Percentiles rank a stretch among this genome's conserved stretches.
Evolutionary conservation across 345 rosid genomes (phyloP).

Genomic region (Pugionium cornutum): DNA sequence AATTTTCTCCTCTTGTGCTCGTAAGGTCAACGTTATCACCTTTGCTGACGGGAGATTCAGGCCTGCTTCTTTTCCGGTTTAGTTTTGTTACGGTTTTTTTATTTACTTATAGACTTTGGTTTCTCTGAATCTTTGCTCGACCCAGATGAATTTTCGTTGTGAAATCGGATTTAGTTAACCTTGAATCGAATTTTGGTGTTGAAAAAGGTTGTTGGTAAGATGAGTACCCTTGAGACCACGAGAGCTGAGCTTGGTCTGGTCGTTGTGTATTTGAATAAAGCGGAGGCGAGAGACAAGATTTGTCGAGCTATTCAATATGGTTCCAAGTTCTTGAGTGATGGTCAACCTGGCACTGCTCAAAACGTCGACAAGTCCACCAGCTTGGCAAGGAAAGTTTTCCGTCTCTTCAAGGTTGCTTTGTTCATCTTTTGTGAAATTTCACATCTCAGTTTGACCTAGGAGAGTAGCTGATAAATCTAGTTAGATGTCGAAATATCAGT

Average conservation of each 20-base stretch:
- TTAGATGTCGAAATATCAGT: neutral
- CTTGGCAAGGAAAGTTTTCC: conserved; percentile 78
- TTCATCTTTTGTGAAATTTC: neutral
- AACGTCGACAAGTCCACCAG: conserved; percentile 84
- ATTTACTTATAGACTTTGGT: neutral
- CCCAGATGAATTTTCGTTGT: conserved; percentile 8
- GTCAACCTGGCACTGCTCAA: too few relatives aligned
- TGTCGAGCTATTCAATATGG: conserved; percentile 81
- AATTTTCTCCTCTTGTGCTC: neutral
- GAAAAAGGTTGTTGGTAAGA: conserved; percentile 25
- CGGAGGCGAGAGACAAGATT: conserved; percentile 98
- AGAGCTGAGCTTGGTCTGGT: conserved; percentile 88
- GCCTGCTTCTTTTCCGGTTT: neutral
- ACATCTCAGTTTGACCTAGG: neutral
- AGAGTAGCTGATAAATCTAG: neutral
- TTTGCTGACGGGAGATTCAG: neutral
- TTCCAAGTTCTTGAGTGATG: too few relatives aligned
- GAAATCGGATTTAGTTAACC: neutral
- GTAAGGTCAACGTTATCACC: neutral
- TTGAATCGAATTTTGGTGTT: neutral
- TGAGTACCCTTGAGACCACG: conserved; percentile 72
- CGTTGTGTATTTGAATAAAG: conserved; percentile 85
- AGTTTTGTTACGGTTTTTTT: neutral
- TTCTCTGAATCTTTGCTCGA: conserved; percentile 3
- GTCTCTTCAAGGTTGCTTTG: conserved; percentile 33